phyloP scores from a whole-genome alignment of 352 stramenopile genomes.

The Pythium periplocum region DNA sequence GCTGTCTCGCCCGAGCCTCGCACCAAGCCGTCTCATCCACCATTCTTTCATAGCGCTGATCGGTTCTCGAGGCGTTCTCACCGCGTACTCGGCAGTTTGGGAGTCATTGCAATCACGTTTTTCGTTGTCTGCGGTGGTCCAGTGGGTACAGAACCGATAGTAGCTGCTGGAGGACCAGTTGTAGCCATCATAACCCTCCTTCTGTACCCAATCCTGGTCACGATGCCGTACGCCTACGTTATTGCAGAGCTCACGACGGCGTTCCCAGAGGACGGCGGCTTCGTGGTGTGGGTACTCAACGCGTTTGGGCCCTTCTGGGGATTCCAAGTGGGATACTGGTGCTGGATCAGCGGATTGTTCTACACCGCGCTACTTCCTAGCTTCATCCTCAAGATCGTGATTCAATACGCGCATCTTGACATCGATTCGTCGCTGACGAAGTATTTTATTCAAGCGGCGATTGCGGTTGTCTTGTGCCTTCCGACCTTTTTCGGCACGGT shows the following conservation, averaged over 20 bases:
- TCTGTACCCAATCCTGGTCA: slow-evolving; percentile 84
- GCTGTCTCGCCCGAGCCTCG: not conserved
- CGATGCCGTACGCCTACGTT: slow-evolving; percentile 83
- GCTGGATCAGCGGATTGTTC: slow-evolving; percentile 74
- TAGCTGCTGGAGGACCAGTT: slow-evolving; percentile 28
- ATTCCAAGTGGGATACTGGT: slow-evolving; percentile 65
- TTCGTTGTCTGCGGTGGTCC: slow-evolving; percentile 23
- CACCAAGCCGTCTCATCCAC: no score
- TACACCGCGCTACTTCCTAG: slow-evolving; percentile 51
- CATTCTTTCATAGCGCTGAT: no score
- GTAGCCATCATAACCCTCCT: slow-evolving; percentile 71
- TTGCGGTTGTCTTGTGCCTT: slow-evolving; percentile 29
- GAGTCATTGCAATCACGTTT: slow-evolving; percentile 25
- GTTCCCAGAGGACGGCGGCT: slow-evolving; percentile 80
- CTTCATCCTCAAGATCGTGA: slow-evolving; percentile 13
- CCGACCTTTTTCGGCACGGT: slow-evolving; percentile 34
- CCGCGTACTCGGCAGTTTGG: slow-evolving; percentile 19
- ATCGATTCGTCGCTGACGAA: slow-evolving; percentile 16
- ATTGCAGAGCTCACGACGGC: slow-evolving; percentile 87
- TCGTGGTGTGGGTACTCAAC: slow-evolving; percentile 85
- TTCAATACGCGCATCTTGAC: slow-evolving; percentile 24
- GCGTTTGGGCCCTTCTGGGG: slow-evolving; percentile 85
- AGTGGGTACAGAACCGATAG: slow-evolving; percentile 20
- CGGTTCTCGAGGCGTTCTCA: slow-evolving; percentile 1
- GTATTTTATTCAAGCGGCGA: slow-evolving; percentile 32